Evolutionary conservation across 2,329 filamentous ascomycete genomes (phyloP), one percentile per base, ranked within the genome.

Genomic region (Epichloe scottii): DNA sequence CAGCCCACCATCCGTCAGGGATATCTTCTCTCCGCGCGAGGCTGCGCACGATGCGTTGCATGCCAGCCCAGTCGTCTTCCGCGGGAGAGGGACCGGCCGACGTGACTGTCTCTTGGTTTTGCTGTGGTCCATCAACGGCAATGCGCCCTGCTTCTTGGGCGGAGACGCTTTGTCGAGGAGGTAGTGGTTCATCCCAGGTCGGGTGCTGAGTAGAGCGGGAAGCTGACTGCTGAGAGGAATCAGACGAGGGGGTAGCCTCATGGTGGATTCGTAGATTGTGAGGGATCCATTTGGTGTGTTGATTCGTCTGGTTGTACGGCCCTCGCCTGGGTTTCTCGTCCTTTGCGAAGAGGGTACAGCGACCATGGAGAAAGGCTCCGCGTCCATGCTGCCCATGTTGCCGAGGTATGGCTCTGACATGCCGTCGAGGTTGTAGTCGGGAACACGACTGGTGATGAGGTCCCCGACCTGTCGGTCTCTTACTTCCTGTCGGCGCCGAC

Each of bases 1-100:
- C 77, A 53, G 79, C 79, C 88, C 88, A 94, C 81, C 85, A 90
- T 56, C 88, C 82, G 54, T 93, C 87, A 0, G 87, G 85, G 50
- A 93, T 84, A 58, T 90, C 85, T 60, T 87, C 78, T 23, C 86
- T 73, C 17, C 78, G 75, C 35, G 83, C 80, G 50, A 94, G 73
- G 42, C 80, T 76, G 57, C 84, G 80, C 37, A 93, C 74, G 45
- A 94, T 84, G 48, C 76, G 75, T 58, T 87, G 83, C 77, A 90
- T 84, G 44, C 82, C 79, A 21, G 78, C 74, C 63, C 62, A 65
- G 4, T 69, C 69, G 26, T 73, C 70, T 6, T 71, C 70, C 14
- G 63, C 57, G 42, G 49, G 53, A 35, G 51, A 53, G n/a, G 56
- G 53, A 38, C 35, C 33, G 35, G 30, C 40, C 5, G 43, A 21